These are phyloP conservation scores for Sporisorium reilianum DNA, from an alignment of 1,284 basidiomycete genomes.

Conservation along the genomic window DNA sequence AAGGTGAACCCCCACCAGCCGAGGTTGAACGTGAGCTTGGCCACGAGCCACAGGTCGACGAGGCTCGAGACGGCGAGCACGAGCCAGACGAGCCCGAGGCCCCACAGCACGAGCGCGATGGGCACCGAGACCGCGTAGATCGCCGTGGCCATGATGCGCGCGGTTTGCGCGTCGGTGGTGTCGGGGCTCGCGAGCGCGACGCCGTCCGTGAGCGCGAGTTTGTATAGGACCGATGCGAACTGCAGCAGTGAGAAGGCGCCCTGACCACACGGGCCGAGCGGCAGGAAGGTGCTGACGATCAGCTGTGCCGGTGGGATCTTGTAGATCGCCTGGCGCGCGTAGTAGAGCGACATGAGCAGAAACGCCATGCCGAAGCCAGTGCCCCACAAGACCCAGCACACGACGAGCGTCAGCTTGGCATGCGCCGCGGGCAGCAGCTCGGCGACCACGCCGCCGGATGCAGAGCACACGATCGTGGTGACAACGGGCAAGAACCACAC, in stretches of 20 bases:
- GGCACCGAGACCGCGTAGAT: conserved; percentile 48
- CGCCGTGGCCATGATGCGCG: conserved; percentile 50
- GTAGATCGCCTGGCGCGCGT: conserved; percentile 72
- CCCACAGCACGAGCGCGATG: conserved; percentile 71
- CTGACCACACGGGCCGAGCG: conserved; percentile 75
- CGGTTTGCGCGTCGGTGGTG: conserved; percentile 23
- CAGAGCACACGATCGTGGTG: conserved; percentile 77
- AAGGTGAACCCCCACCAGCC: conserved; percentile 63
- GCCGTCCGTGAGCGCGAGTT: conserved; percentile 25
- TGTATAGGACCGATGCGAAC: conserved; percentile 64
- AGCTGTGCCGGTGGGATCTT: conserved; percentile 71
- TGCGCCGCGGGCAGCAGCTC: conserved; percentile 72
- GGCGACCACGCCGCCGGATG: conserved; percentile 77
- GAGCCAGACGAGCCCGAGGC: conserved; percentile 71
- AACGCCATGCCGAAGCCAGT: conserved; percentile 73
- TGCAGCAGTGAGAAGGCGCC: conserved; percentile 75
- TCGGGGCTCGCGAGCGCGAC: conserved; percentile 19
- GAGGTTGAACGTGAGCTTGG: conserved; percentile 56
- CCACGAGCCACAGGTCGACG: conserved; percentile 52
- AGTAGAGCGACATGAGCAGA: conserved; percentile 75
- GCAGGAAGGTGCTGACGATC: conserved; percentile 76
- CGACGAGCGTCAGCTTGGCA: conserved; percentile 74
- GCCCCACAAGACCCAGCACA: conserved; percentile 72
- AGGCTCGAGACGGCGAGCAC: conserved; percentile 68
- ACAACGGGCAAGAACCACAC: conserved; percentile 77